Evolutionary conservation across 208 protist species (phyloP).

Genomic region (Blastocrithidia nonstop): DNA sequence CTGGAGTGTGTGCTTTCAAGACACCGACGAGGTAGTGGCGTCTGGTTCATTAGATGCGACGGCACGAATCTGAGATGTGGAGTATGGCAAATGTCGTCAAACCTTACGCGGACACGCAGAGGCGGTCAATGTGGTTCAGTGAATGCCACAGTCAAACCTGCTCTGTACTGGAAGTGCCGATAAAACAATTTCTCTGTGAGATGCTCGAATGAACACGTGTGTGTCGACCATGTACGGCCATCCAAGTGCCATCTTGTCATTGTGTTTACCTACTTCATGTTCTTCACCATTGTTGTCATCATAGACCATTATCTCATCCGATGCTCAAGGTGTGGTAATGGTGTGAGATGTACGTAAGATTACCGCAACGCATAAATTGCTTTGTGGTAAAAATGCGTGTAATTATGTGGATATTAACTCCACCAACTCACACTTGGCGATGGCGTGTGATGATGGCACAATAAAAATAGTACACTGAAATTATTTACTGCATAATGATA

Average conservation of each 20-base stretch:
- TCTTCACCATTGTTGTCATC: conserved; percentile 4
- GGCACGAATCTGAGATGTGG: conserved; percentile 88
- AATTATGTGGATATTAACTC: conserved; percentile 61
- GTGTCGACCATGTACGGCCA: conserved; percentile 93
- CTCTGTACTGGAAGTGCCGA: conserved; percentile 90
- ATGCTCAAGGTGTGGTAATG: conserved; percentile 88
- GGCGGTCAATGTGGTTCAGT: conserved; percentile 86
- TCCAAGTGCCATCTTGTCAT: conserved; percentile 76
- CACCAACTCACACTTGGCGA: conserved; percentile 67
- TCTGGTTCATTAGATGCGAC: conserved; percentile 89
- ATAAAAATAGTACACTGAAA: conserved; percentile 27
- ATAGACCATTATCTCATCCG: conserved; percentile 70
- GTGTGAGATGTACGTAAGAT: conserved; percentile 74
- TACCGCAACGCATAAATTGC: conserved; percentile 27
- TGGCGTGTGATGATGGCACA: conserved; percentile 86
- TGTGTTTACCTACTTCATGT: conserved; percentile 4
- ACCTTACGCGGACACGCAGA: conserved; percentile 93
- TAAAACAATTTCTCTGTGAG: conserved; percentile 95
- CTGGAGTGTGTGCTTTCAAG: conserved; percentile 90
- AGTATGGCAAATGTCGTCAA: conserved; percentile 67
- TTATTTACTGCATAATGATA: too few species aligned
- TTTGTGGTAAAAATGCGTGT: conserved; percentile 57
- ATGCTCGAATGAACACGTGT: conserved; percentile 85
- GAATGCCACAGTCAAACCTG: conserved; percentile 89
- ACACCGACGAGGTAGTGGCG: conserved; percentile 85